Evolutionary conservation across 345 rosid species (phyloP).

Genomic region (Linum usitatissimum): DNA sequence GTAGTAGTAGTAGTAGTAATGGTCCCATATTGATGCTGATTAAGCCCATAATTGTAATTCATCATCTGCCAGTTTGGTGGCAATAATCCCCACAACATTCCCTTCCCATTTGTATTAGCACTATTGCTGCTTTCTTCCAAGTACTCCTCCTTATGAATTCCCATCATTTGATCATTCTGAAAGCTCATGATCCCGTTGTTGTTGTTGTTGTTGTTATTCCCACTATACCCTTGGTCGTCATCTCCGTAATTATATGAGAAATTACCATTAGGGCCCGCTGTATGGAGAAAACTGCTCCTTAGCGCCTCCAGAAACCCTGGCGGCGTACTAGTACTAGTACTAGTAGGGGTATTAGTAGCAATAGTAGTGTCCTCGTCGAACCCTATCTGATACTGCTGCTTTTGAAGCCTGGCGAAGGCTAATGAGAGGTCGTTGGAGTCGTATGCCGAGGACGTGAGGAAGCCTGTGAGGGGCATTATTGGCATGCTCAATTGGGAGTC

Average conservation of each 20-base stretch:
- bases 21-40: neutral
- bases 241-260: neutral
- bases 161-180: neutral
- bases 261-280: too few species aligned
- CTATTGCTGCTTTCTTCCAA: too few species aligned
- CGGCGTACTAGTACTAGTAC: neutral
- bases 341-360: neutral
- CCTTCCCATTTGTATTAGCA: too few species aligned
- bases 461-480: slow-evolving; percentile 20
- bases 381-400: slow-evolving; percentile 43
- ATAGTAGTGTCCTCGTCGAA: slow-evolving; percentile 18
- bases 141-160: neutral
- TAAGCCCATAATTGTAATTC: neutral
- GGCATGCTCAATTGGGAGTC: too few species aligned
- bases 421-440: slow-evolving; percentile 61
- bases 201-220: neutral
- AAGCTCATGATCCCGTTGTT: neutral
- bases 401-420: slow-evolving; percentile 69
- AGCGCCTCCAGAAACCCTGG: neutral
- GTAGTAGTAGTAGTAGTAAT: too few species aligned
- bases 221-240: neutral
- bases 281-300: too few species aligned
- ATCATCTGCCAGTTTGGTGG: slow-evolving; percentile 1
- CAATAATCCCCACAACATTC: neutral
- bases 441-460: slow-evolving; percentile 36